Conservation (phyloP, 805 yeast species). For the Candida tallmaniae region DNA sequence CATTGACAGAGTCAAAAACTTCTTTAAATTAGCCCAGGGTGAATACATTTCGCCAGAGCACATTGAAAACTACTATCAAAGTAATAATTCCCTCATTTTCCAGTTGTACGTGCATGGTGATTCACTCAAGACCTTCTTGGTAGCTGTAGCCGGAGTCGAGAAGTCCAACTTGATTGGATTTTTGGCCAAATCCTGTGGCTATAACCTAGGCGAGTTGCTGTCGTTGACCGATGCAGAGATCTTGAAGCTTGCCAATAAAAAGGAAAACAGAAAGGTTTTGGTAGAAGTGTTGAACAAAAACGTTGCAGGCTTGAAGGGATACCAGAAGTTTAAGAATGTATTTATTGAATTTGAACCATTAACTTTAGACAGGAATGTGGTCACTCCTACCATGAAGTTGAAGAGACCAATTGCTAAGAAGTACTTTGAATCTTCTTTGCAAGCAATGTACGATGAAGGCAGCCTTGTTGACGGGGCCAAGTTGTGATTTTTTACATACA, state of each 20-base stretch:
- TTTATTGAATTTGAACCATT: constrained; percentile 35
- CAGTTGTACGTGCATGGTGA: constrained; percentile 35
- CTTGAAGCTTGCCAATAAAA: constrained; percentile 19
- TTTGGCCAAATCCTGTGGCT: constrained; percentile 13
- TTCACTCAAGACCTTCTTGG: constrained; percentile 22
- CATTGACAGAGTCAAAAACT: constrained; percentile 47
- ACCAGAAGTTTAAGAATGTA: constrained; percentile 37
- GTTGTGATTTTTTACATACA: background rate
- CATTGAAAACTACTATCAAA: constrained; percentile 30
- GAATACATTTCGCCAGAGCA: constrained; percentile 42
- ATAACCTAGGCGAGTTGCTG: background rate
- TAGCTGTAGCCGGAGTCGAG: constrained; percentile 27
- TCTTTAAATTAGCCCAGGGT: constrained; percentile 41
- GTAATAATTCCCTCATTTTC: constrained; percentile 22
- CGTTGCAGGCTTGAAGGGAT: constrained; percentile 27
- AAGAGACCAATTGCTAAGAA: constrained; percentile 35
- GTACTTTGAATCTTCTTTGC: constrained; percentile 22
- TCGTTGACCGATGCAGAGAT: constrained; percentile 13
- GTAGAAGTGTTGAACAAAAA: constrained; percentile 20
- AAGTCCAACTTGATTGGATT: constrained; percentile 16
- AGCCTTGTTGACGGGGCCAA: constrained; percentile 13
- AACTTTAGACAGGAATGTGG: constrained; percentile 31
- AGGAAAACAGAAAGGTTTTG: constrained; percentile 18
- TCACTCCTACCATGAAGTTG: constrained; percentile 41
- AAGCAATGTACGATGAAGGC: constrained; percentile 34